Evolutionary conservation across 805 yeast species (phyloP), one percentile per base, ranked within the genome.

Genomic region (Metschnikowia hibisci): DNA sequence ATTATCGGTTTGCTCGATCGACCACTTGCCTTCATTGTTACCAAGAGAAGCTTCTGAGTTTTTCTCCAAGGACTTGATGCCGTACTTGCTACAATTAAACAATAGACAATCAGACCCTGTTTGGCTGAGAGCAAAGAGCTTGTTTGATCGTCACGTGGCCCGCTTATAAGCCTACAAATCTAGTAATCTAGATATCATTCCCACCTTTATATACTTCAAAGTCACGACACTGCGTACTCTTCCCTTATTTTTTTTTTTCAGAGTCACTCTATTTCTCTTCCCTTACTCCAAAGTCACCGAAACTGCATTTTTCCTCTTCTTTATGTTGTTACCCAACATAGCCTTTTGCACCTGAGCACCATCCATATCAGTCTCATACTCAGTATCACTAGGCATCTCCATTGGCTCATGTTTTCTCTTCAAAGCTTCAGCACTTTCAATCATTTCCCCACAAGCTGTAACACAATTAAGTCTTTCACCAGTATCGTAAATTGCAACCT

Each of bases 1-100:
- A 63, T 69, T 93, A 57, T 85, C 95, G 4, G 99, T 93, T 35
- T 80, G 89, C 55, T 88, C 96, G 13, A 93, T 93, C 55, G 99
- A 93, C 70, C 99, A 93, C 66, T 76, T 93, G 59, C 99, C 99
- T 32, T 83, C 96, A 7, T 71, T 93, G 62, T 76, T 93, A 52
- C 99, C 99, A 59, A 86, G 99, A 71, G 99, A 93, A 69, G 85
- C 98, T 18, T 88, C 96, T 6, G 99, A 93, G 72, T 81, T 82
- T 50, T 93, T 88, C 69, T 79, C 95, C 34, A 77, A 69, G 48
- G 98, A 93, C 67, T 74, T 93, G 63, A 68, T 93, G 60, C 99
- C 99, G 32, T 85, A 95, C 13, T 75, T 93, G 63, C 77, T 87
- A 66, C 82, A 86, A 62, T 76, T 93, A 57, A 90, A 95, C 56